Percentiles rank a stretch among this genome's conserved stretches.
Conservation (phyloP, 2,329 filamentous ascomycete species). For the Clarireedia sp. region DNA sequence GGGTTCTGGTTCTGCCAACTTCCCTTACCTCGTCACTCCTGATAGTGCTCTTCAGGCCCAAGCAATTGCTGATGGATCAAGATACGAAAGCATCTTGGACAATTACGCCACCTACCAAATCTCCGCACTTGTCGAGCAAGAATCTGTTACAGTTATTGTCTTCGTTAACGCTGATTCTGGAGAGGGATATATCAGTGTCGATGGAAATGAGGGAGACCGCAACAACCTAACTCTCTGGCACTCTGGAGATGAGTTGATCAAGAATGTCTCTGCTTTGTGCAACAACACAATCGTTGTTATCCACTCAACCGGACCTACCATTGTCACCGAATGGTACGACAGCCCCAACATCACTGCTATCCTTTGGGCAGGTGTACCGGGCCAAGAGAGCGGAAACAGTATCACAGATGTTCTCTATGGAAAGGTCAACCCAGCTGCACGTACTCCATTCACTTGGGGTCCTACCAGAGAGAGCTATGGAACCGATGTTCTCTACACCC, state of each 20-base stretch:
- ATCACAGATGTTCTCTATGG: slow-evolving; percentile 81
- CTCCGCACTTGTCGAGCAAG: slow-evolving; percentile 50
- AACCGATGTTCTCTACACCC: slow-evolving; percentile 37
- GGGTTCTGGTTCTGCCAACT: slow-evolving; percentile 68
- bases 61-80: slow-evolving; percentile 50
- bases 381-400: slow-evolving; percentile 74
- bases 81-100: slow-evolving; percentile 60
- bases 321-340: slow-evolving; percentile 67
- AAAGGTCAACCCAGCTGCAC: slow-evolving; percentile 65
- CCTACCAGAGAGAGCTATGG: slow-evolving; percentile 43
- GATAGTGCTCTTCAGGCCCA: slow-evolving; percentile 61
- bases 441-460: slow-evolving; percentile 76
- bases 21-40: slow-evolving; percentile 72
- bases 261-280: slow-evolving; percentile 68
- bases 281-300: slow-evolving; percentile 90
- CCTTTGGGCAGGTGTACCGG: slow-evolving; percentile 72
- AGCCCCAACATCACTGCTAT: slow-evolving; percentile 77
- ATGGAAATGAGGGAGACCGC: slow-evolving; percentile 79
- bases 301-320: slow-evolving; percentile 73
- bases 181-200: slow-evolving; percentile 78
- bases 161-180: slow-evolving; percentile 85
- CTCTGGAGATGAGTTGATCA: slow-evolving; percentile 70
- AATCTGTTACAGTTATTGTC: slow-evolving; percentile 67
- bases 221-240: slow-evolving; percentile 90
- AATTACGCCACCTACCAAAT: slow-evolving; percentile 63